Base-by-base conservation (phyloP, 805 yeast species). In the Candida peoriensis region DNA sequence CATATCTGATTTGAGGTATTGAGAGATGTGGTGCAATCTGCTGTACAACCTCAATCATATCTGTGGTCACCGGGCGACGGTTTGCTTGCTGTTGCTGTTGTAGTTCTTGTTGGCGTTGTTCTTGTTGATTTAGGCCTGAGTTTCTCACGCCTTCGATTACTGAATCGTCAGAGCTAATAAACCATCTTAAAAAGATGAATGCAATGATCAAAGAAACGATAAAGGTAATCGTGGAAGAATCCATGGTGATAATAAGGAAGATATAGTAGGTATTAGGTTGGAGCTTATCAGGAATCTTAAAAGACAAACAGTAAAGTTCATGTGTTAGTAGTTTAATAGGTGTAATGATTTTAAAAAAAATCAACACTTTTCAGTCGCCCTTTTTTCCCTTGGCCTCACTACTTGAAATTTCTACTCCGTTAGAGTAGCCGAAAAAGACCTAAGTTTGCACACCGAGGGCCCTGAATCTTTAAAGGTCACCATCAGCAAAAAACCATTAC, bases 31-130 rank as follows among this genome's bases (percentile, higher is more conserved):
- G 96, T 0, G 88, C 95, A 36, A 90, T 66, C 27, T 87, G 77
- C 47, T 78, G 83, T 2, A 90, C 96, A 0, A 84, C 79, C 43
- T 82, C 93, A 28, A 90, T 68, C 97, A 90, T 90, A 38, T 73
- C 74, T 5, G 64, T 66, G 4, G 81, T 77, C 16, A 81, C 78
- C 11, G 56, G 62, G 38, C 84, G 70, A 29, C 38, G 36, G 28
- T 43, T 20, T 16, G 39, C 26, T 33, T 32, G 16, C 23, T 30
- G n/a, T 24, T 25, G 19, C 19, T 34, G 27, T 37, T 24, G 42
- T 37, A 36, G 21, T 39, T 38, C 33, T 26, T 27, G 27, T 19
- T 33, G 28, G n/a, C 34, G 9, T 30, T 30, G 28, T 20, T 25
- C 28, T 16, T 25, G 17, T 4, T 18, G 9, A n/a, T 18, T 18